phyloP scores from a whole-genome alignment of 257 asterid species.

The Solanum pinnatisectum region DNA sequence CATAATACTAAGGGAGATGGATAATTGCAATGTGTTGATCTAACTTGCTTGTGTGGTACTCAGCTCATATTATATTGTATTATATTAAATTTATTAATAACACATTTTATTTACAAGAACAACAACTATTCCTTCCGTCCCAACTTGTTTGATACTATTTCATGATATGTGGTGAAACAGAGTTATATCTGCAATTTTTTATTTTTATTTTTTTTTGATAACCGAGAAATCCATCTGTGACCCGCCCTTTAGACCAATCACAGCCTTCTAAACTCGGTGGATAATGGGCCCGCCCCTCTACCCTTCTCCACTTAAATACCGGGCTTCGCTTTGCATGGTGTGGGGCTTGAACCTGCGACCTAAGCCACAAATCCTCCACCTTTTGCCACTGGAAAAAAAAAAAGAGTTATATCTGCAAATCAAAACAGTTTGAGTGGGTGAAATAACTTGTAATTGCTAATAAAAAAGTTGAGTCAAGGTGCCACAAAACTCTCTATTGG shows the following conservation, averaged over 20 bases:
- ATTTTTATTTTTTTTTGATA: too few relatives aligned
- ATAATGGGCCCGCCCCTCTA: too few relatives aligned
- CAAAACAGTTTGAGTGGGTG: background rate
- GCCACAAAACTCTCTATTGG: background rate
- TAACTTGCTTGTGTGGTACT: background rate
- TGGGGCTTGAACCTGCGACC: too few relatives aligned
- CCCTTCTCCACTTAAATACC: too few relatives aligned
- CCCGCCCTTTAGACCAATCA: too few relatives aligned
- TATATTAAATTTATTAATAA: background rate
- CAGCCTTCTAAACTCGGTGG: too few relatives aligned
- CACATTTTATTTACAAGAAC: background rate
- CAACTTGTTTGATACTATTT: background rate
- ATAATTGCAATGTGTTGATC: background rate
- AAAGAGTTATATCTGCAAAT: background rate
- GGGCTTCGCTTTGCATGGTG: too few relatives aligned
- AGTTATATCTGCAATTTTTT: background rate
- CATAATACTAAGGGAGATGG: background rate
- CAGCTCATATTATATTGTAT: background rate
- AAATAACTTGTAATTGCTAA: background rate
- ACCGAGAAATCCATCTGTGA: too few relatives aligned
- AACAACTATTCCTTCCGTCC: background rate
- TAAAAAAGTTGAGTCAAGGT: background rate
- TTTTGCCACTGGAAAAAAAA: too few relatives aligned
- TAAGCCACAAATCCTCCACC: too few relatives aligned
- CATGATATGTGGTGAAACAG: background rate